A percentile compares a stretch with the other conserved stretches of the same genome.
These are phyloP conservation scores for Termitomyces sp. DNA, from an alignment of 768 basidiomycete genomes.

Conservation along the genomic window DNA sequence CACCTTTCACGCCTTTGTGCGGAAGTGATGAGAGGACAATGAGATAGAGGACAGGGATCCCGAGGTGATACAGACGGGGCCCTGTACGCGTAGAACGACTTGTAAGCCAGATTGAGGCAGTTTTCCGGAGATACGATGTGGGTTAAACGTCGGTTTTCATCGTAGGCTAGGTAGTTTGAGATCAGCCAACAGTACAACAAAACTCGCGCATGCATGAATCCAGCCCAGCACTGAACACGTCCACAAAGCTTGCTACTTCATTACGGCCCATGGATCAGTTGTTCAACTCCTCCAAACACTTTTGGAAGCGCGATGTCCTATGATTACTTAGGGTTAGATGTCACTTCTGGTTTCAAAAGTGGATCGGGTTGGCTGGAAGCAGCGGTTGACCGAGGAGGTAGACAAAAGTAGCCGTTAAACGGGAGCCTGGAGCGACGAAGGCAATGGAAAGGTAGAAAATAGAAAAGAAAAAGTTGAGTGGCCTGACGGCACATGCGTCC, in stretches of 20 bases:
- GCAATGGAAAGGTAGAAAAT: constrained; percentile 27
- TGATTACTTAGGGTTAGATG: constrained; percentile 60
- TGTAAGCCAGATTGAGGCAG: constrained; percentile 27
- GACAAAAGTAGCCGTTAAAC: constrained; percentile 24
- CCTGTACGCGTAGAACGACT: constrained; percentile 36
- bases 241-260: constrained; percentile 19
- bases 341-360: constrained; percentile 41
- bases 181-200: constrained; percentile 9
- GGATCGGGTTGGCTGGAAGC: constrained; percentile 53
- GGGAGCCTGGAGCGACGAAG: constrained; percentile 50
- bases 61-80: constrained; percentile 49
- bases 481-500: constrained; percentile 14
- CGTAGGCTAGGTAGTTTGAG: constrained; percentile 26
- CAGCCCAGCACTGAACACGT: constrained; percentile 17
- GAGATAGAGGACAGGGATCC: constrained; percentile 37
- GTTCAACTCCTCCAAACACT: constrained; percentile 27
- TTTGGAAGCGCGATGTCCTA: constrained; percentile 30
- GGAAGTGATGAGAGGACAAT: constrained; percentile 16
- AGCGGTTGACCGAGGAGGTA: constrained; percentile 30
- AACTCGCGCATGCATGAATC: constrained; percentile 10
- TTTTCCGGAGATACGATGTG: constrained; percentile 53
- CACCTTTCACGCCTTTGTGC: constrained; percentile 24
- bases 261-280: constrained; percentile 21
- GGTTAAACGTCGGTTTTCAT: constrained; percentile 33
- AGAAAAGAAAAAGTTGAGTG: constrained; percentile 11